phyloP scores from a whole-genome alignment of 352 stramenopile species.

The Phytophthora constricta region DNA sequence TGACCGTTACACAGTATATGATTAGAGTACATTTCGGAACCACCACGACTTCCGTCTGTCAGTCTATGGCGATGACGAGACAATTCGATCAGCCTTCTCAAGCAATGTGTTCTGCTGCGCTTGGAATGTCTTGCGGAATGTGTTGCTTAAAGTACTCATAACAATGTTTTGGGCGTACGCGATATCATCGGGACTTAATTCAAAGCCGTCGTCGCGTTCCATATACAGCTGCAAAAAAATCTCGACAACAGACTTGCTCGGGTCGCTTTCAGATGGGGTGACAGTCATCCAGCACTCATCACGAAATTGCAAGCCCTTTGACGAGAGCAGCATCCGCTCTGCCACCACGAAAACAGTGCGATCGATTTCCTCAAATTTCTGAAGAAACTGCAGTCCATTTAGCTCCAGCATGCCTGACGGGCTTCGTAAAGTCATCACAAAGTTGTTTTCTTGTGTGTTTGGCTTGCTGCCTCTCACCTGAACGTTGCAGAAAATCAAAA shows the following conservation, averaged over 20 bases:
- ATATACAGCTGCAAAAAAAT: constrained; percentile 31
- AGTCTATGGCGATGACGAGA: too few relatives aligned
- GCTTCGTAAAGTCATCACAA: constrained; percentile 21
- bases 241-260: constrained; percentile 7
- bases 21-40: too few relatives aligned
- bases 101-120: constrained; percentile 31
- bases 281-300: constrained; percentile 34
- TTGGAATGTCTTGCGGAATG: constrained; percentile 26
- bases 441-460: constrained; percentile 32
- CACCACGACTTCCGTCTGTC: too few relatives aligned
- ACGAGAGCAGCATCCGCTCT: constrained; percentile 16
- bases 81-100: constrained; percentile 17
- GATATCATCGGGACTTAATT: constrained; percentile 13
- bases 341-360: constrained; percentile 22
- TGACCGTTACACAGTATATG: too few relatives aligned
- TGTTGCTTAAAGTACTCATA: constrained; percentile 31
- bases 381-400: constrained; percentile 34
- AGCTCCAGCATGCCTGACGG: constrained; percentile 21
- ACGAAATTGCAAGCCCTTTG: constrained; percentile 23
- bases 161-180: constrained; percentile 25
- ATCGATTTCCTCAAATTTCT: constrained; percentile 29
- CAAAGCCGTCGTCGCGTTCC: constrained; percentile 5
- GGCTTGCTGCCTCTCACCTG: constrained; percentile 19
- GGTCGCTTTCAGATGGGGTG: neutral
- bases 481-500: constrained; percentile 1